Evolutionary conservation across 106 monocot genomes (phyloP).

Genomic region (Ottelia alismoides): DNA sequence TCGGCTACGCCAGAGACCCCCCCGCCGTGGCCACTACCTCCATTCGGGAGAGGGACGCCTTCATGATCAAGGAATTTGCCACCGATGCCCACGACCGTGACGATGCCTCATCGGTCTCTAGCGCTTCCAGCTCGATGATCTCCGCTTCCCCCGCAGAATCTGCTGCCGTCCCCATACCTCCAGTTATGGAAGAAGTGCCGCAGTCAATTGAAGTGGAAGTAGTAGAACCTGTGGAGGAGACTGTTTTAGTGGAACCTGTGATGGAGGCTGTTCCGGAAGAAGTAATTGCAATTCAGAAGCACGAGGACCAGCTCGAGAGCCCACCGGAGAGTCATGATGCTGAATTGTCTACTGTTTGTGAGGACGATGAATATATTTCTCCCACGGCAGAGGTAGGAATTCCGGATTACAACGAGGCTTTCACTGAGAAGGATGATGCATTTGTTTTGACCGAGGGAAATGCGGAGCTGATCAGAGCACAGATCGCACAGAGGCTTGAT

Average conservation of each 20-base stretch:
- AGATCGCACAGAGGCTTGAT: slow-evolving; percentile 34
- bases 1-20: slow-evolving; percentile 70
- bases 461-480: slow-evolving; percentile 32
- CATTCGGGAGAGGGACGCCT: too few species aligned
- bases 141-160: neutral
- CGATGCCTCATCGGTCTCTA: neutral
- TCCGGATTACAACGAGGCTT: neutral
- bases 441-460: slow-evolving; percentile 27
- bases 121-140: neutral
- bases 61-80: neutral
- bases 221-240: neutral
- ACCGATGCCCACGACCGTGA: neutral
- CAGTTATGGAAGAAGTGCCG: neutral
- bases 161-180: neutral
- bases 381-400: neutral
- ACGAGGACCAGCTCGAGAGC: neutral
- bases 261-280: neutral
- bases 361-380: neutral
- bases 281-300: neutral
- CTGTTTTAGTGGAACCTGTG: neutral
- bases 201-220: neutral
- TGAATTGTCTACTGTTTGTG: neutral
- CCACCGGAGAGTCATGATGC: neutral
- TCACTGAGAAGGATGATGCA: slow-evolving; percentile 11
- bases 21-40: neutral